Percentiles rank a stretch among this genome's conserved stretches.
Evolutionary conservation across 148 eudicot genomes (phyloP).

Genomic region (Cornus florida): DNA sequence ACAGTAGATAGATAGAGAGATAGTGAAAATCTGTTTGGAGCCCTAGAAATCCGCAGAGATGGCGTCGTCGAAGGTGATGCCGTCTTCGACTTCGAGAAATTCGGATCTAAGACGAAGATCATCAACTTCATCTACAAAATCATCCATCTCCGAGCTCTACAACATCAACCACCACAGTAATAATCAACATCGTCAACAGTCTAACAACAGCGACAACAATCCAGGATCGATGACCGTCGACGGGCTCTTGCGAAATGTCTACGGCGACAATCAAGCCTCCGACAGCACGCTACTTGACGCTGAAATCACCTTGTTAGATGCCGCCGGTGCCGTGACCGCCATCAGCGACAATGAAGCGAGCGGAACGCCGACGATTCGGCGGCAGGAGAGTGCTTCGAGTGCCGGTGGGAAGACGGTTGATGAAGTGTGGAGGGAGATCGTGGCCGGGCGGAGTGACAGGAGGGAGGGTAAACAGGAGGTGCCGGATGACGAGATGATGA

Average conservation of each 20-base stretch:
- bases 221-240: slow-evolving; percentile 27
- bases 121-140: slow-evolving; percentile 13
- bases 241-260: slow-evolving; percentile 23
- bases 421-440: slow-evolving; percentile 87
- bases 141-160: slow-evolving; percentile 32
- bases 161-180: slow-evolving; percentile 7
- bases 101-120: slow-evolving; percentile 42
- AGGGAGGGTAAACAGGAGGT: slow-evolving; percentile 54
- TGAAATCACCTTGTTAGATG: slow-evolving; percentile 53
- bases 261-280: slow-evolving; percentile 11
- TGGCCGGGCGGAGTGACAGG: slow-evolving; percentile 39
- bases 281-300: slow-evolving; percentile 27
- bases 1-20: not conserved
- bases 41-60: slow-evolving; percentile 15
- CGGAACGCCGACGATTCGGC: slow-evolving; percentile 7
- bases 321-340: slow-evolving; percentile 57
- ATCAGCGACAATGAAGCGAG: slow-evolving; percentile 22
- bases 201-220: not conserved
- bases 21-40: not conserved
- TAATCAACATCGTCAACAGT: not conserved
- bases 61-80: slow-evolving; percentile 64
- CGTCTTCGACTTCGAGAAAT: slow-evolving; percentile 36
- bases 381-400: slow-evolving; percentile 8
- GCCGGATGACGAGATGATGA: slow-evolving; percentile 68
- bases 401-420: slow-evolving; percentile 48